A percentile compares a stretch with the other conserved stretches of the same genome.
phyloP scores from a whole-genome alignment of 1,284 basidiomycete species.

The Ustilago hordei region DNA sequence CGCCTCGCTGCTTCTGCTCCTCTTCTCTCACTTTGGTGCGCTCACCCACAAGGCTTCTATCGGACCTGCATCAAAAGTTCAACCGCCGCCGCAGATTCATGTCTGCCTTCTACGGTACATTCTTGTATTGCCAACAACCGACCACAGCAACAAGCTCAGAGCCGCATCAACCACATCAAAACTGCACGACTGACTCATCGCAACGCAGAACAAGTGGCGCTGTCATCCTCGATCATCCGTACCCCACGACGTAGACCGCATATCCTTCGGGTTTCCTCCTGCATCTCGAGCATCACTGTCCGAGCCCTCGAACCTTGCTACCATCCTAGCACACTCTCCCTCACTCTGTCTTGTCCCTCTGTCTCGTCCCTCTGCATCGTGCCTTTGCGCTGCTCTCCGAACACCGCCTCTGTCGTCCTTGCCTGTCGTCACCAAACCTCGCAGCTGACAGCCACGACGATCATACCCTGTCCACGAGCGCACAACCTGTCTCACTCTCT shows the following conservation, averaged over 20 bases:
- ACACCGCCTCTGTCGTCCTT: neutral
- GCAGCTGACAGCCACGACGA: conserved; percentile 13
- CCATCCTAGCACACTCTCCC: conserved; percentile 1
- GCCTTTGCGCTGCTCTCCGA: neutral
- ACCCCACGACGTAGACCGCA: conserved; percentile 19
- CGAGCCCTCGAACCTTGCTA: conserved; percentile 20
- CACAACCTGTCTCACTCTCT: conserved; percentile 4
- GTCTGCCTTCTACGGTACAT: conserved; percentile 21
- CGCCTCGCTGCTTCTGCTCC: neutral
- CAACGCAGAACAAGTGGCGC: neutral
- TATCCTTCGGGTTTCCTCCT: conserved; percentile 26
- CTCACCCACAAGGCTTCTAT: conserved; percentile 12
- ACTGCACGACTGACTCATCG: neutral
- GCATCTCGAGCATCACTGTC: conserved; percentile 31
- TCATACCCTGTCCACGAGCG: conserved; percentile 3
- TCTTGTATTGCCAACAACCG: neutral
- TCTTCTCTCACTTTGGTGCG: neutral
- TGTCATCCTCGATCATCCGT: conserved; percentile 13
- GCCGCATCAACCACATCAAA: neutral
- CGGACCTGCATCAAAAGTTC: conserved; percentile 24
- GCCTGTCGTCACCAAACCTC: conserved; percentile 12
- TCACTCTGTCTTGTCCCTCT: neutral
- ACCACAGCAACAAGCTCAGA: neutral
- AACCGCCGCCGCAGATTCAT: conserved; percentile 2
- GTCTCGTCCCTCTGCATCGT: neutral